Base-by-base conservation (phyloP, 2,329 filamentous ascomycete species). In the Colletotrichum australisinense region DNA sequence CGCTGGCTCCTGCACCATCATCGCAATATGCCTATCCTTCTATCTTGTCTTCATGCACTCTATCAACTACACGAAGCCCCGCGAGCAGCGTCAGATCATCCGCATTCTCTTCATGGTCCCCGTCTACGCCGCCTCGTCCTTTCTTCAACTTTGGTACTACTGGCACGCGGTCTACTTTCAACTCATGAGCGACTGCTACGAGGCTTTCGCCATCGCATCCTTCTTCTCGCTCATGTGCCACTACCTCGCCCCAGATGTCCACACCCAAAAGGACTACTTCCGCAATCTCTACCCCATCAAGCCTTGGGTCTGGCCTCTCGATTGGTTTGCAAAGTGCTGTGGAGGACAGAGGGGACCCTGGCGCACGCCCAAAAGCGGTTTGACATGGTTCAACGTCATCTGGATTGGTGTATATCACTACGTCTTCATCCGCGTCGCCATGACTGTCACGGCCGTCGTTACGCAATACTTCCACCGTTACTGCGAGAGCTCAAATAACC, bases 371-470 rank as follows among this genome's bases (percentile, higher is more conserved):
- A 87, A 89, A 76, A 97, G 93, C 81, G 94, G 95, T 1, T 84
- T 97, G 80, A 97, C 94, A 1, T 97, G 94, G 94, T 97, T 97
- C 84, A 97, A 97, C 81, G 91, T 95, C 73, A 88, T 95, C 77
- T 97, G 93, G 93, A 88, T 93, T 59, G 92, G 92, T 67, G 88
- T 97, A 68, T 97, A 95, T 83, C 94, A 97, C 79, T 97, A 97
- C 84, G 95, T 93, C 84, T 92, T 96, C 78, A 90, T 96, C 75
- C 91, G 94, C 58, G 92, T 96, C 22, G 83, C 92, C 78, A 94
- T 95, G 88, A 97, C 94, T 38, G 87, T 96, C 72, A 90, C 94
- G 19, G 92, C 94, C 1, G 93, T 97, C 24, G 83, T 93, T 46
- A 91, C 93, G 0, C 90, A 97, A 81, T 89, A 91, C 69, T 89